phyloP scores from a whole-genome alignment of 176 grass and related monocot species.

The Musa acuminata region DNA sequence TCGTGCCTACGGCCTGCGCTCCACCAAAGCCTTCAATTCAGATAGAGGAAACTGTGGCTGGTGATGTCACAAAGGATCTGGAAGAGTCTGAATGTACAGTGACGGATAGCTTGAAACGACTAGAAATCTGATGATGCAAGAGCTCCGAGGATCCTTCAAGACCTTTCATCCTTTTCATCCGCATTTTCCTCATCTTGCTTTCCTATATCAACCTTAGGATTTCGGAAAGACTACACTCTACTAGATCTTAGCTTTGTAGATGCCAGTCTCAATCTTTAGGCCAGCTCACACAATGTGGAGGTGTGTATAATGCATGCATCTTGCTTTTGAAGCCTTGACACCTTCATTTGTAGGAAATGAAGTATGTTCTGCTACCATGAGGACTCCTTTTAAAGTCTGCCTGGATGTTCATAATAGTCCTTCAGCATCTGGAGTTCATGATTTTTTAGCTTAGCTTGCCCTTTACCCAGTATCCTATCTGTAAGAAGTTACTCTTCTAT shows the following conservation, averaged over 20 bases:
- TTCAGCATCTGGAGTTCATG: too few species aligned
- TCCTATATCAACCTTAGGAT: constrained; percentile 26
- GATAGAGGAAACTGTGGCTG: neutral
- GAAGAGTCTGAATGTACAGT: constrained; percentile 12
- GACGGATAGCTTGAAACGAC: constrained; percentile 8
- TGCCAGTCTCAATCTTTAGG: neutral
- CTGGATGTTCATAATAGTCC: too few species aligned
- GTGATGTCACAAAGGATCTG: neutral
- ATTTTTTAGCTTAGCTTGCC: too few species aligned
- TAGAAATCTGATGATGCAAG: constrained; percentile 8
- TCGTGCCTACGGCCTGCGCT: neutral
- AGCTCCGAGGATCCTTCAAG: too few species aligned
- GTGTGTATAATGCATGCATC: neutral
- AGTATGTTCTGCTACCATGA: too few species aligned
- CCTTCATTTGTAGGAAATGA: too few species aligned
- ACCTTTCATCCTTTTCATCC: constrained; percentile 28
- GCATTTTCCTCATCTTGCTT: constrained; percentile 32
- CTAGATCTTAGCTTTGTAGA: constrained; percentile 1
- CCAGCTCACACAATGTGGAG: neutral
- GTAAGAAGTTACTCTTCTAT: too few species aligned
- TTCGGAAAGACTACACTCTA: neutral
- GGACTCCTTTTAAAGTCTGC: too few species aligned
- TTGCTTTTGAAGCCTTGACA: too few species aligned
- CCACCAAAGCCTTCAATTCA: neutral
- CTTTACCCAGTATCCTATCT: too few species aligned